Base-by-base conservation (phyloP, 2,329 filamentous ascomycete species). In the Blastomyces percursus region DNA sequence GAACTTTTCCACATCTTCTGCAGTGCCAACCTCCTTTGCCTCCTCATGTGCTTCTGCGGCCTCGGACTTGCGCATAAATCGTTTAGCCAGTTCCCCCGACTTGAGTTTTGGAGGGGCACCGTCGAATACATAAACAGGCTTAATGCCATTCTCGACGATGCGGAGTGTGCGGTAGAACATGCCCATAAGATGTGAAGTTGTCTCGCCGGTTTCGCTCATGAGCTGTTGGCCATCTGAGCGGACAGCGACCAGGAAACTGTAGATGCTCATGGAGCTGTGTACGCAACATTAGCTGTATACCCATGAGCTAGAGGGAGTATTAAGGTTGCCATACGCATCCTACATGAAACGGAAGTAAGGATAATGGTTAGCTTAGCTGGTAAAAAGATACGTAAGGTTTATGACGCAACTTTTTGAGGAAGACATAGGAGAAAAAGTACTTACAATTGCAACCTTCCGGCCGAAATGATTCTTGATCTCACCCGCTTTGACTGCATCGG, bases 381-480 rank as follows among this genome's bases (percentile, higher is more conserved):
- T 57, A 63, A 38, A 59, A 19, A 14, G 38, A 32, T 30, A 48
- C 9, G 50, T 27, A 40, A 7, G 30, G 8, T 30, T 44, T 40
- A 19, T 42, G 3, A 27, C 9, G 40, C 16, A 60, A 65, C 8
- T 9, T 21, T 21, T 48, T 16, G 35, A 61, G 21, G 16, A n/a
- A 38, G 24, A 32, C 16, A 59, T 19, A 48, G 16, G 8, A 35
- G 12, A 35, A 50, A 44, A 16, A 2, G 42, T 40, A 81, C 90
- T 73, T 81, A 96, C 92, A 77, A 96, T 96, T 60, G 93, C 93
- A 65, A 99, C 93, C 79, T 99, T 99, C 75, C 94, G 90, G 67
- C 94, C 94, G 74, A 99, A 99, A 68, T 99, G 94, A 70, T 93
- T 93, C 80, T 99, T 99, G 82, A 99, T 99, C 73, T 99, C 94